Conservation (phyloP, 305 asterid genomes). For the Fraxinus ornus region DNA sequence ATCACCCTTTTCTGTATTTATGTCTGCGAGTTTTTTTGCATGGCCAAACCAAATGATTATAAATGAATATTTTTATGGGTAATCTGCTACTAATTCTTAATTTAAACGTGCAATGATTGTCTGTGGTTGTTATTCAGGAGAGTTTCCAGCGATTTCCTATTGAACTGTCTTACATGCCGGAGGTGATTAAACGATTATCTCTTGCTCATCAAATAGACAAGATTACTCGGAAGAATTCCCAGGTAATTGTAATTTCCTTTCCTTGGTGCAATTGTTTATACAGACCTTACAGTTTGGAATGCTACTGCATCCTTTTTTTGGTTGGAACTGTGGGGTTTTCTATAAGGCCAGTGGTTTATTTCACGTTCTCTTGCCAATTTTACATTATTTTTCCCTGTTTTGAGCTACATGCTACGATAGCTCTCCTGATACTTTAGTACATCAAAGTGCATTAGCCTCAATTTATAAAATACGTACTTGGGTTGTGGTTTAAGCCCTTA, state of each 20-base stretch:
- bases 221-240: conserved; percentile 69
- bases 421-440: conserved; percentile 6
- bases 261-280: neutral
- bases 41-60: neutral
- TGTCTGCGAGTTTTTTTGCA: neutral
- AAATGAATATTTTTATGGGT: neutral
- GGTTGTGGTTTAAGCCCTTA: neutral
- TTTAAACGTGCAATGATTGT: conserved; percentile 1
- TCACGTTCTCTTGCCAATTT: neutral
- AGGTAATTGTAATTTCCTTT: conserved; percentile 46
- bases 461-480: conserved; percentile 7
- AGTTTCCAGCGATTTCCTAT: conserved; percentile 86
- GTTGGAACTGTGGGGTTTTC: conserved; percentile 8
- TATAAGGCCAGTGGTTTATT: neutral
- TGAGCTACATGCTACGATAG: neutral
- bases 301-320: neutral
- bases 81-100: conserved; percentile 11
- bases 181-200: conserved; percentile 77
- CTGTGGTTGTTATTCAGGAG: conserved; percentile 54
- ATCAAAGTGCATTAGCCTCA: neutral
- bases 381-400: conserved; percentile 2
- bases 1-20: neutral
- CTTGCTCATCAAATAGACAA: conserved; percentile 95
- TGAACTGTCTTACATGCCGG: conserved; percentile 75
- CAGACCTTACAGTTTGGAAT: neutral